Base-by-base conservation (phyloP, 495 filamentous ascomycete species). In the Penicillium mononematosum region DNA sequence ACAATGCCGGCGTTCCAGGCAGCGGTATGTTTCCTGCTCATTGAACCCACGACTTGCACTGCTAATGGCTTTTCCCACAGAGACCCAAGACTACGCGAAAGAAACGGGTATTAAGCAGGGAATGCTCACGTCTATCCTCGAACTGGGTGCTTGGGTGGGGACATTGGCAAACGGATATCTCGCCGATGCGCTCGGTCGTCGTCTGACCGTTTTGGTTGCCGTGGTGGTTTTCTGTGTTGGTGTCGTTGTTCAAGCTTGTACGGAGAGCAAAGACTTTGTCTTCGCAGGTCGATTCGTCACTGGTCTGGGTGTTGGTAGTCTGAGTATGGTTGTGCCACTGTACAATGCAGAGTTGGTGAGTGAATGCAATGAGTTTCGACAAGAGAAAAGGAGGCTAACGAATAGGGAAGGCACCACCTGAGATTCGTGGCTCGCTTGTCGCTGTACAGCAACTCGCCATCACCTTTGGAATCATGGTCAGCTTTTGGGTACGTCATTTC, bases 81-180 rank as follows among this genome's bases (percentile, higher is more conserved):
- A 70, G 67, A 71, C 68, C 3, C 54, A 71, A 27, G 58, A 58
- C 38, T 70, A 80, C 63, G 60, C 78, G 58, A 50, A 72, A 50
- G 20, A 71, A 54, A 63, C 83, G 11, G 82, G 87, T 27, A 75
- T 86, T 19, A 64, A 66, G 4, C 83, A 72, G 36, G 87, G 85
- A 3, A 76, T 86, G 82, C 67, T 91, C 36, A 89, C 87, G 1
- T 81, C 89, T 1, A 91, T 93, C 67, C 83, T 93, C 62, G 89
- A 92, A 63, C 82, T 95, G 4, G 90, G 90, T 61, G 90, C 89
- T 43, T 92, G 89, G 89, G 58, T 92, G 17, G 90, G 90, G 24
- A 85, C 87, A 0, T 75, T 93, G 27, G 77, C 86, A 47, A 88
- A 85, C 39, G 89, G 88, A 20, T 88, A 90, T 69, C 68, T 93